These are phyloP conservation scores for Aspergillus sp. DNA, from an alignment of 2,329 filamentous ascomycete genomes.

Conservation along the genomic window DNA sequence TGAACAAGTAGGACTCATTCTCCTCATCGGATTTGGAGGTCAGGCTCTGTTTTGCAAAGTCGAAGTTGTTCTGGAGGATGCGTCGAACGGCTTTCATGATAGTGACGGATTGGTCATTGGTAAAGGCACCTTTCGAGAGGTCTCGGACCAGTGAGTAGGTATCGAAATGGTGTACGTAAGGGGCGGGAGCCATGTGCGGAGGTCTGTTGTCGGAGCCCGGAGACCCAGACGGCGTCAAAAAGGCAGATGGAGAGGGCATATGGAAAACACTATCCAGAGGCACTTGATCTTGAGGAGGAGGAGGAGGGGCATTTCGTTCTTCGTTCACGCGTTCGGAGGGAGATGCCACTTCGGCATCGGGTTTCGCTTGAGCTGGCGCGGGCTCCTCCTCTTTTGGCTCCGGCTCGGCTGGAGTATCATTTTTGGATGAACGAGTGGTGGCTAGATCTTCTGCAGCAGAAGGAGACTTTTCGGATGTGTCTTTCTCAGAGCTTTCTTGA, in stretches of 20 bases:
- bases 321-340: slow-evolving; percentile 6
- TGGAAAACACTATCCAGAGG: slow-evolving; percentile 39
- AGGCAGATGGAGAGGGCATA: slow-evolving; percentile 35
- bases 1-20: slow-evolving; percentile 91
- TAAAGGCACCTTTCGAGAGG: slow-evolving; percentile 68
- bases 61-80: slow-evolving; percentile 72
- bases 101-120: slow-evolving; percentile 68
- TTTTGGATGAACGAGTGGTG: slow-evolving; percentile 9
- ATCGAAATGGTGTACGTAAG: slow-evolving; percentile 94
- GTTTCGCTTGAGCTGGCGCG: slow-evolving; percentile 3
- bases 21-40: slow-evolving; percentile 91
- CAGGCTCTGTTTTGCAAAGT: slow-evolving; percentile 71
- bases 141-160: slow-evolving; percentile 84
- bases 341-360: slow-evolving; percentile 5
- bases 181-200: slow-evolving; percentile 63
- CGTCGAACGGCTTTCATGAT: slow-evolving; percentile 88
- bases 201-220: slow-evolving; percentile 42
- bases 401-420: slow-evolving; percentile 10
- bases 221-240: slow-evolving; percentile 22
- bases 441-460: slow-evolving; percentile 10
- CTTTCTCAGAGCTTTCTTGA: slow-evolving; percentile 5
- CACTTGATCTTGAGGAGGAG: slow-evolving; percentile 12
- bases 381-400: slow-evolving; percentile 18
- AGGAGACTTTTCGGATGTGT: slow-evolving; percentile 5
- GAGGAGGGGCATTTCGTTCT: slow-evolving; percentile 2